Evolutionary conservation across 2,329 filamentous ascomycete genomes (phyloP).

Genomic region (Ramichloridium luteum): DNA sequence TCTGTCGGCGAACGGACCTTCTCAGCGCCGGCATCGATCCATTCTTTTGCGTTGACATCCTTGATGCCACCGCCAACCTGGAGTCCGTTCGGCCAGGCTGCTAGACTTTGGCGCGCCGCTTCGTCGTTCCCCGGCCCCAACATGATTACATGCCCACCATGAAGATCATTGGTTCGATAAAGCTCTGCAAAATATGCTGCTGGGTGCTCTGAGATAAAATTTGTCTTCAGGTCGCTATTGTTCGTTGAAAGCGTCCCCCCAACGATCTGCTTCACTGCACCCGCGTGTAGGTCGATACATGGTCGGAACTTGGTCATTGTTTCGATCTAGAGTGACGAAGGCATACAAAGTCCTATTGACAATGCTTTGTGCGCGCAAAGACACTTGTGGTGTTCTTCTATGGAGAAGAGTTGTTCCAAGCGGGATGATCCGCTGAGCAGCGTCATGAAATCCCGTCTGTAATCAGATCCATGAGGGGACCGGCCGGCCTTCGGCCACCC

Average conservation of each 20-base stretch:
- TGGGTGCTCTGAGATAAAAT: conserved; percentile 78
- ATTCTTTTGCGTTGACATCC: conserved; percentile 68
- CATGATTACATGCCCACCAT: conserved; percentile 91
- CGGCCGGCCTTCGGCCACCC: too few relatives aligned
- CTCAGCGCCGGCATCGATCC: conserved; percentile 79
- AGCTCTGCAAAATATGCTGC: conserved; percentile 69
- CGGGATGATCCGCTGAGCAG: too few relatives aligned
- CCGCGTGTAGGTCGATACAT: conserved; percentile 95
- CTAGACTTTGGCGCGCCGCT: conserved; percentile 64
- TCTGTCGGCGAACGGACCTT: conserved; percentile 54
- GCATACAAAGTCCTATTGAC: too few relatives aligned
- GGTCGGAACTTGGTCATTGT: conserved; percentile 86
- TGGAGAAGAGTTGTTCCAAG: too few relatives aligned
- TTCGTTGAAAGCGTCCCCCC: conserved; percentile 63
- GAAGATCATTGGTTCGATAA: conserved; percentile 62
- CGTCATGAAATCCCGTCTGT: too few relatives aligned
- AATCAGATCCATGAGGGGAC: too few relatives aligned
- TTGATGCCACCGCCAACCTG: conserved; percentile 93
- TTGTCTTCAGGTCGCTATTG: conserved; percentile 56
- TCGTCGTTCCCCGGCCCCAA: conserved; percentile 76
- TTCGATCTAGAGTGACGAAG: too few relatives aligned
- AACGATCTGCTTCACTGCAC: conserved; percentile 96
- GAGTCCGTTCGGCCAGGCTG: conserved; percentile 64
- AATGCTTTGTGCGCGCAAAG: too few relatives aligned
- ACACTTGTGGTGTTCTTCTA: too few relatives aligned